Conservation (phyloP, 2,329 filamentous ascomycete species). For the Apiospora phragmitis region DNA sequence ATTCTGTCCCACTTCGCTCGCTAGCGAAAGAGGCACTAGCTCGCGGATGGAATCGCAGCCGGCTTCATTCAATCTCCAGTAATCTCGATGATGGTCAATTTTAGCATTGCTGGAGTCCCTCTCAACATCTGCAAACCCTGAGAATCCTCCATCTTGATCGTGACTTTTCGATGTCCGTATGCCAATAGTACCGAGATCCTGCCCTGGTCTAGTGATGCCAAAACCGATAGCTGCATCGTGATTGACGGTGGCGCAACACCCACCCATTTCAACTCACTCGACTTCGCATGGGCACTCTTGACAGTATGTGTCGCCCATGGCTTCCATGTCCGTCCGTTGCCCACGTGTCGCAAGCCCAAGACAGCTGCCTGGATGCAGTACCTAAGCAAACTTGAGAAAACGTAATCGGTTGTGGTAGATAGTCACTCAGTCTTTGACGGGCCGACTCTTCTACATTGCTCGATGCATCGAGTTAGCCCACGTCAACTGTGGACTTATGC, state of each 20-base stretch:
- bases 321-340: not conserved
- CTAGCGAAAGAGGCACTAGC: not conserved
- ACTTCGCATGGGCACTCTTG: not conserved
- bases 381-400: too few species aligned
- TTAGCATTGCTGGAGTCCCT: not conserved
- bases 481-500: not conserved
- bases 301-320: not conserved
- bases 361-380: not conserved
- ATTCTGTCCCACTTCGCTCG: not conserved
- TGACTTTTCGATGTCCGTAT: not conserved
- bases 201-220: not conserved
- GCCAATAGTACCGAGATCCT: not conserved
- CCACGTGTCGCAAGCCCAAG: not conserved
- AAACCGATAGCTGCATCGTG: conserved; percentile 4
- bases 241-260: not conserved
- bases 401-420: too few species aligned
- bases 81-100: not conserved
- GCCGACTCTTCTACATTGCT: too few species aligned
- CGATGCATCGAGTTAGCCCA: too few species aligned
- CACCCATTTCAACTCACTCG: not conserved
- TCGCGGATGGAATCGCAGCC: not conserved
- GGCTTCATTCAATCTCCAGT: not conserved
- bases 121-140: not conserved
- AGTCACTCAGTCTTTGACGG: too few species aligned
- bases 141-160: not conserved